Base-by-base conservation (phyloP, 139 green algal genomes). In the Picochlorum sp. region DNA sequence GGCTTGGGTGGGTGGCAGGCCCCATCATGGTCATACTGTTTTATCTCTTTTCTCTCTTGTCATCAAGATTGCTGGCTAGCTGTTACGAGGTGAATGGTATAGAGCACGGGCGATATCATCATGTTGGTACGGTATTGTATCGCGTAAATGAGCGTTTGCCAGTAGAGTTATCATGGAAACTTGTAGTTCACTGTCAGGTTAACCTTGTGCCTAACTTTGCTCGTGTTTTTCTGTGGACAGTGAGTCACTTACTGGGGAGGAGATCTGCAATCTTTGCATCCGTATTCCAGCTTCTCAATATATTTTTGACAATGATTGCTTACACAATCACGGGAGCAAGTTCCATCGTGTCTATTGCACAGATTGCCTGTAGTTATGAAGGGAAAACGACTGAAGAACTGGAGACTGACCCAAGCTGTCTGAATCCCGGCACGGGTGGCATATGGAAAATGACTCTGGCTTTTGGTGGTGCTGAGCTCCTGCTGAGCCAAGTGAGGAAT, bases 401-500 rank as follows among this genome's bases (percentile, higher is more conserved):
- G n/a, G n/a, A n/a, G n/a, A n/a, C n/a, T n/a, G n/a, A n/a, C 7
- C 24, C 20, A 31, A n/a, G 20, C 0, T 53, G n/a, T 56, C 28
- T 53, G 3, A 53, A 12, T 53, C 16, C 25, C 24, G 36, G 14
- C 0, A 56, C 4, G 6, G 29, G 28, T 9, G 50, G 57, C 24
- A 77, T 60, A 22, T 81, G 70, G 58, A 52, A 47, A 36, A 55
- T 72, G 24, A 64, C 67, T 18, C 31, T 79, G 18, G 51, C 77
- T 2, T 83, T 82, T 54, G 55, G 50, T 2, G 70, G 32, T 7
- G 7, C 67, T 22, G 51, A 84, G 52, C 25, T 79, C 14, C 13
- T 82, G n/a, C 52, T 84, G 4, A 65, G 50, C 18, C 68, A 83
- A 72, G 44, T 59, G 43, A 28, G 4, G 7, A 50, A 63, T 51